A percentile compares a stretch with the other conserved stretches of the same genome.
These are phyloP conservation scores for Brachypodium distachyon DNA, from an alignment of 202 grass and related monocot genomes.

Conservation along the genomic window DNA sequence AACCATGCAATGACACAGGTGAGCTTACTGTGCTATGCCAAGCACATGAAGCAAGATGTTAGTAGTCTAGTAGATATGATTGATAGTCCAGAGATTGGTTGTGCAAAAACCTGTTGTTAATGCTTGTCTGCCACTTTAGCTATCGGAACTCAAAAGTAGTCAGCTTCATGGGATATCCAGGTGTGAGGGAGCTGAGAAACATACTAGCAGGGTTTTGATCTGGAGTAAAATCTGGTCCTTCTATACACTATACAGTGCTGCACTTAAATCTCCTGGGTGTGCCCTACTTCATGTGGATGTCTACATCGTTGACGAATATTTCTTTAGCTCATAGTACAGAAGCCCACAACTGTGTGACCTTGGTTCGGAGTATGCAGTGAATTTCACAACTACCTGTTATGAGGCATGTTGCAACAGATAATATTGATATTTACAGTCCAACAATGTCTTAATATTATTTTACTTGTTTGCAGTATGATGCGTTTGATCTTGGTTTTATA, in stretches of 20 bases:
- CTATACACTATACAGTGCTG: background rate
- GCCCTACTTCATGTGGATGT: background rate
- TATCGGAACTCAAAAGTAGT: background rate
- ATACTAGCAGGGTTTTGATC: background rate
- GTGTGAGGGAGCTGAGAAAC: background rate
- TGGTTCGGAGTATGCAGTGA: background rate
- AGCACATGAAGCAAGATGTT: background rate
- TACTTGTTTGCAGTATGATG: background rate
- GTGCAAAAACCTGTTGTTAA: background rate
- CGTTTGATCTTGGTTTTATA: constrained; percentile 9
- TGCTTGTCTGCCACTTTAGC: background rate
- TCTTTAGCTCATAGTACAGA: background rate
- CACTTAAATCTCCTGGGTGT: background rate
- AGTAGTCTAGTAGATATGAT: background rate
- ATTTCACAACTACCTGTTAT: background rate
- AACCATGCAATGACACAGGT: background rate
- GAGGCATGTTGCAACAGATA: background rate
- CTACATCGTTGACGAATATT: background rate
- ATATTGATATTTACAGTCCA: background rate
- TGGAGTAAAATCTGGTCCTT: background rate
- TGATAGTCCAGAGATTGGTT: background rate
- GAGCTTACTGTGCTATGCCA: background rate
- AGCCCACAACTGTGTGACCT: background rate
- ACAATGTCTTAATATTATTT: background rate
- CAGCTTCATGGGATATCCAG: background rate